Base-by-base conservation (phyloP, 371 early-diverging fungal species). In the Mortierella polycephala region DNA sequence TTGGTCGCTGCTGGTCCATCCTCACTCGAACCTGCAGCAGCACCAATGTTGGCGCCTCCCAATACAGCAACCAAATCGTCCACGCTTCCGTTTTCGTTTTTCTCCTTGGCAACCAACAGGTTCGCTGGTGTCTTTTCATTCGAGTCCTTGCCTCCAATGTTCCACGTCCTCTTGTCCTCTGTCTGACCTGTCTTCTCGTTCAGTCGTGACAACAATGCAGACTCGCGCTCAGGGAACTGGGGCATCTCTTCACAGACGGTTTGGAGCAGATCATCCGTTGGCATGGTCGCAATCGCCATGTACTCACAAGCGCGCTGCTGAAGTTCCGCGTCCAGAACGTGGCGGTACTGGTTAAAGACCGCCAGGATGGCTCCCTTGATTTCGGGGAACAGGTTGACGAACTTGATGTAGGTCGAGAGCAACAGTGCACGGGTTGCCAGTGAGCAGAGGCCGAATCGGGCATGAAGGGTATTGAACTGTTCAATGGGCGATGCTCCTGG, bases 241-340 rank as follows among this genome's bases (percentile, higher is more conserved):
- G 98, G 98, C 96, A 98, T 97, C 75, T 97, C 96, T 63, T 97
- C 98, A 71, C 96, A 97, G 21, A 97, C 94, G 0, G 93, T 91
- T 53, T 94, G 94, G 9, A 99, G 75, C 61, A 98, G 83, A n/a
- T 94, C 96, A 20, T 96, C 96, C 16, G 90, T 89, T 5, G 93
- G 91, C 84, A 92, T 84, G 1, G 90, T 92, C 12, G 91, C 91
- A 51, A 99, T 85, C 1, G 95, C 89, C 53, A 96, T 87, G 83
- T 98, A 99, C 83, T 99, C 99, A 68, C 94, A 94, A 0, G 98
- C 98, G 46, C 99, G 90, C 75, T 98, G 98, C 81, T 97, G 98
- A 23, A 99, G 81, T 84, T 99, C 99, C 2, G 93, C 90, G 80
- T 98, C 98, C 65, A 97, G 74, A 0, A 95, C 96, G 64, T 93